Conservation (phyloP, 257 asterid species). For the Echites panduratus region DNA sequence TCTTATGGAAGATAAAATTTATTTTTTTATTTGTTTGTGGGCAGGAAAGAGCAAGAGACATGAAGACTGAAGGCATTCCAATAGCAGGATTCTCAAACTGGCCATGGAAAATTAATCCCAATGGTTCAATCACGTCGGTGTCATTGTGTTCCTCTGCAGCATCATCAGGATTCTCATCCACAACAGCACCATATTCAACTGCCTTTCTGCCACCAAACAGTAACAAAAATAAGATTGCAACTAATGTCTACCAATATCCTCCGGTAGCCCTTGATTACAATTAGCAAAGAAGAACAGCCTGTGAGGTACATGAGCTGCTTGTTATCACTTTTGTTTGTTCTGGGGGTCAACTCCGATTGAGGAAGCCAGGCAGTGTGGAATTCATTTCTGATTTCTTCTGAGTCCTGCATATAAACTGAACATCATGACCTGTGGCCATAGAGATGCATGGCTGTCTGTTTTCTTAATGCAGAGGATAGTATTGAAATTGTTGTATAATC, state of each 20-base stretch:
- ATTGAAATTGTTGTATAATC: slow-evolving; percentile 10
- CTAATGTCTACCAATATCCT: slow-evolving; percentile 31
- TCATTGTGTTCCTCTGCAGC: slow-evolving; percentile 70
- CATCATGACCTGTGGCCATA: slow-evolving; percentile 7
- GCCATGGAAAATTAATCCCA: slow-evolving; percentile 58
- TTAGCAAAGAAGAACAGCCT: slow-evolving; percentile 4
- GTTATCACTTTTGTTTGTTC: background rate
- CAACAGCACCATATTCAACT: slow-evolving; percentile 29
- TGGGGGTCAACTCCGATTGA: background rate
- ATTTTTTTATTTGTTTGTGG: slow-evolving; percentile 1
- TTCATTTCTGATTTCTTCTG: slow-evolving; percentile 1
- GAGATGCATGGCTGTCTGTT: background rate
- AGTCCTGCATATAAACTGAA: slow-evolving; percentile 4
- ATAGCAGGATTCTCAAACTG: slow-evolving; percentile 49
- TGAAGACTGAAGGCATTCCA: slow-evolving; percentile 39
- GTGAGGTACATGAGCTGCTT: background rate
- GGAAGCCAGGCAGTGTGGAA: background rate
- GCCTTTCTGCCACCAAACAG: slow-evolving; percentile 26
- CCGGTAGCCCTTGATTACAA: slow-evolving; percentile 26
- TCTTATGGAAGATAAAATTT: background rate
- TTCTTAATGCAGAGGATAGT: slow-evolving; percentile 3
- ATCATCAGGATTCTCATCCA: slow-evolving; percentile 92
- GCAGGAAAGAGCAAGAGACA: slow-evolving; percentile 52
- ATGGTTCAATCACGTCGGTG: slow-evolving; percentile 8
- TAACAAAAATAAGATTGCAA: slow-evolving; percentile 32